These are phyloP conservation scores for Ophiocordyceps camponoti-leonardi DNA, from an alignment of 2,329 filamentous ascomycete genomes.

Conservation along the genomic window DNA sequence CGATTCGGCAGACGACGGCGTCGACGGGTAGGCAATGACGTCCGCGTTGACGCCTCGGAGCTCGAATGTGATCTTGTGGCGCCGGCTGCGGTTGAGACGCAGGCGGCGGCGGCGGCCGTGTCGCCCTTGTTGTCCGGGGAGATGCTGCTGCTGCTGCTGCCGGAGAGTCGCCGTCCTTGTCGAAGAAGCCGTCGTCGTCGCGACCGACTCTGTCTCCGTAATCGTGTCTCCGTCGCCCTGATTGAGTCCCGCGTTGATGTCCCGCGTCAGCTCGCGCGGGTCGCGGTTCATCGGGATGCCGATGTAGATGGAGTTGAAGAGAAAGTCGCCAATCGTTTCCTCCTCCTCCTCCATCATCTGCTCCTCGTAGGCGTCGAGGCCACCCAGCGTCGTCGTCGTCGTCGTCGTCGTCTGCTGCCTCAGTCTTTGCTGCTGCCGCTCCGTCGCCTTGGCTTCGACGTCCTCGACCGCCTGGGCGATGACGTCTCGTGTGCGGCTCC, in stretches of 20 bases:
- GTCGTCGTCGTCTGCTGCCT: not conserved
- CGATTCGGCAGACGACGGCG: conserved; percentile 26
- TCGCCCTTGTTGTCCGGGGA: conserved; percentile 30
- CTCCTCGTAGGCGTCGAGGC: conserved; percentile 40
- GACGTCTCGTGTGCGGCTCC: conserved; percentile 69
- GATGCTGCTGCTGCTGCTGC: conserved; percentile 10
- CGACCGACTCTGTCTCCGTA: conserved; percentile 81
- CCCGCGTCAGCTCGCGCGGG: conserved; percentile 60
- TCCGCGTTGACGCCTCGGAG: conserved; percentile 72
- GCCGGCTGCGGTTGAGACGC: conserved; percentile 66
- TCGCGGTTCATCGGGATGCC: conserved; percentile 77
- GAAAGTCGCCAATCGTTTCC: conserved; percentile 78
- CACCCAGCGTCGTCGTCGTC: not conserved
- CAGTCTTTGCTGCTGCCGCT: conserved; percentile 37
- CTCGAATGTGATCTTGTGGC: conserved; percentile 93
- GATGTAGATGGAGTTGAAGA: conserved; percentile 99
- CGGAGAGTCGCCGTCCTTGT: conserved; percentile 27
- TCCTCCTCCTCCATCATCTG: conserved; percentile 68
- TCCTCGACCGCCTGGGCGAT: conserved; percentile 81
- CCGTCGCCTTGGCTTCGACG: conserved; percentile 66
- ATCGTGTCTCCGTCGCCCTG: conserved; percentile 48
- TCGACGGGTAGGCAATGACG: conserved; percentile 59
- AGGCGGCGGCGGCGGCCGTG: conserved; percentile 47
- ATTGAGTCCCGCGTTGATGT: conserved; percentile 78
- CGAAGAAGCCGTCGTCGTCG: conserved; percentile 50